A percentile compares a stretch with the other conserved stretches of the same genome.
These are phyloP conservation scores for Pulveroboletus ravenelii DNA, from an alignment of 768 basidiomycete genomes.

Conservation along the genomic window DNA sequence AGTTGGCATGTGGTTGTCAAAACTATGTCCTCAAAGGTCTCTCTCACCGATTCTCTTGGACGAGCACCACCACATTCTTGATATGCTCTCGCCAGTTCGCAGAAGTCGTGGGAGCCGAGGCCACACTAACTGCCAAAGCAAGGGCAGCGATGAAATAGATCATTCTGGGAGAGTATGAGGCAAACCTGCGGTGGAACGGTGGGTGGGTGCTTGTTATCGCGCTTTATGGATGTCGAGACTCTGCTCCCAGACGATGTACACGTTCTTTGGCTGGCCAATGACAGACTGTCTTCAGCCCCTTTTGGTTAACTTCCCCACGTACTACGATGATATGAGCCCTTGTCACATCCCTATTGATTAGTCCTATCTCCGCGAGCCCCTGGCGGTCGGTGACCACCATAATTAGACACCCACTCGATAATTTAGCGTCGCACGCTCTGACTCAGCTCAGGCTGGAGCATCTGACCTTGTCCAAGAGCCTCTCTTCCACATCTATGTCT, in stretches of 20 bases:
- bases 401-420: no score
- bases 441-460: no score
- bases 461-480: no score
- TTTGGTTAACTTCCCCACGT: no score
- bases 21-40: neutral
- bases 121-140: neutral
- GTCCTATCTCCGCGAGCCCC: no score
- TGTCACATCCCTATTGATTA: no score
- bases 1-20: neutral
- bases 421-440: no score
- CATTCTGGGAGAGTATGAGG: slow-evolving; percentile 5
- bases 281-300: neutral
- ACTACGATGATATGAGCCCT: neutral
- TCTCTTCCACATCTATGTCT: no score
- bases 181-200: neutral
- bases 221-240: slow-evolving; percentile 10
- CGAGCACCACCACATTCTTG: slow-evolving; percentile 26
- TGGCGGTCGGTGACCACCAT: no score
- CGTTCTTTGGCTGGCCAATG: slow-evolving; percentile 16
- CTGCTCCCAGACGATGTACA: neutral
- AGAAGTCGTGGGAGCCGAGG: neutral
- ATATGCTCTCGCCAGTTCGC: slow-evolving; percentile 20
- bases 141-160: slow-evolving; percentile 4
- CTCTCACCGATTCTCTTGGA: slow-evolving; percentile 24
- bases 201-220: neutral